These are phyloP conservation scores for Anisodus acutangulus DNA, from an alignment of 257 asterid species.

Conservation along the genomic window DNA sequence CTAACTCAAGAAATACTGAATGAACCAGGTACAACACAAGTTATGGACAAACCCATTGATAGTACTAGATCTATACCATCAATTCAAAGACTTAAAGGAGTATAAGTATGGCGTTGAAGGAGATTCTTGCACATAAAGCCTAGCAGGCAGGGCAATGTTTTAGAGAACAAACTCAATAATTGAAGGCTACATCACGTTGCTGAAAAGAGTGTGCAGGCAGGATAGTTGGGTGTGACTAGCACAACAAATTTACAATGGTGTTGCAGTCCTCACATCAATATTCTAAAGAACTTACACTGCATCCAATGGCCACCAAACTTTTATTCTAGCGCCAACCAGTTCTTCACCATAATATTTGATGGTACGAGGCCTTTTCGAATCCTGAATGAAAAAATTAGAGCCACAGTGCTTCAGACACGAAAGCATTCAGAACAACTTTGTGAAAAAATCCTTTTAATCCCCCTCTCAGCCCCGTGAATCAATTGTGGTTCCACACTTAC, in stretches of 20 bases:
- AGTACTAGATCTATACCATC: background rate
- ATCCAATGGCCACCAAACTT: constrained; percentile 60
- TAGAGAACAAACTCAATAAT: background rate
- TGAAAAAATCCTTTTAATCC: background rate
- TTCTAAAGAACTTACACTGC: constrained; percentile 42
- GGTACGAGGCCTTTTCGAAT: constrained; percentile 29
- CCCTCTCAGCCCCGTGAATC: background rate
- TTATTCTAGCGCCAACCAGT: constrained; percentile 52
- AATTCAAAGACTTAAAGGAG: background rate
- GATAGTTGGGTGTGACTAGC: background rate
- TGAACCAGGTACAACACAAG: background rate
- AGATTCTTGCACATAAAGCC: background rate
- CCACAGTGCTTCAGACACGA: background rate
- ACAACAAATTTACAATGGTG: background rate
- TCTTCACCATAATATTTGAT: constrained; percentile 46
- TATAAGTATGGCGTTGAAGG: background rate
- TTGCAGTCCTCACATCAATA: background rate
- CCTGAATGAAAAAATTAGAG: constrained; percentile 36
- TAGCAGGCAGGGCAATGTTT: background rate
- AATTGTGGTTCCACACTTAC: background rate
- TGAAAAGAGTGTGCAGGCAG: background rate
- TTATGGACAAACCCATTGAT: background rate
- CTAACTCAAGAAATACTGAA: background rate
- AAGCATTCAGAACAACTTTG: background rate
- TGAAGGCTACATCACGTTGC: constrained; percentile 17